phyloP scores from a whole-genome alignment of 2,329 filamentous ascomycete genomes.

The Nannizzia gypsea region DNA sequence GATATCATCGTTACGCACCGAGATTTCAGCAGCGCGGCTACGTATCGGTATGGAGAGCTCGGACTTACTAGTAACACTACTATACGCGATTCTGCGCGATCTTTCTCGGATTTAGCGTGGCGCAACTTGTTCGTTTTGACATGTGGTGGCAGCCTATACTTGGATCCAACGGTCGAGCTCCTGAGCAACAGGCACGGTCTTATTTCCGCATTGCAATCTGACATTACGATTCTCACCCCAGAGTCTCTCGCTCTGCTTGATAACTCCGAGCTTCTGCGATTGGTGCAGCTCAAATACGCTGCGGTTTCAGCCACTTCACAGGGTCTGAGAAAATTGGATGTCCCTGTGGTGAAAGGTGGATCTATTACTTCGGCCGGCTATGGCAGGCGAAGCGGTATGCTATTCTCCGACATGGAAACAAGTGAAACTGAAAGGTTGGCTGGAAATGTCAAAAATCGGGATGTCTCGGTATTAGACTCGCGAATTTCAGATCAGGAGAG shows the following conservation, averaged over 20 bases:
- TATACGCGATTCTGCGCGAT: slow-evolving; percentile 41
- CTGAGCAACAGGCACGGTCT: slow-evolving; percentile 39
- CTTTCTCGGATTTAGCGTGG: slow-evolving; percentile 41
- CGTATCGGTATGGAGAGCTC: slow-evolving; percentile 42
- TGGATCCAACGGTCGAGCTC: slow-evolving; percentile 42
- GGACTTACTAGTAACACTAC: slow-evolving; percentile 40
- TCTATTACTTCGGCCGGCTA: neutral
- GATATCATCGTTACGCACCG: slow-evolving; percentile 52
- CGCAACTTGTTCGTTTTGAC: slow-evolving; percentile 67
- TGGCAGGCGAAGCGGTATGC: neutral
- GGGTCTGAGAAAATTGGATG: neutral
- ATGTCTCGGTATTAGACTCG: neutral
- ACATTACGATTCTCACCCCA: slow-evolving; percentile 48
- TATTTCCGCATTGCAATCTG: slow-evolving; percentile 41
- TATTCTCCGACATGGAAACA: neutral
- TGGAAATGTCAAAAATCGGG: neutral
- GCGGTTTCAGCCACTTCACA: slow-evolving; percentile 30
- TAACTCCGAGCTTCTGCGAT: slow-evolving; percentile 28
- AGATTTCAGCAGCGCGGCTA: slow-evolving; percentile 46
- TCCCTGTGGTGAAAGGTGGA: neutral
- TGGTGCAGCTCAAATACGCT: slow-evolving; percentile 31
- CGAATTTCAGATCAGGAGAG: neutral
- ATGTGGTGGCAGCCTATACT: slow-evolving; percentile 48
- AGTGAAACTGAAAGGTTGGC: neutral
- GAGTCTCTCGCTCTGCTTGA: slow-evolving; percentile 41